Evolutionary conservation across 2,329 filamentous ascomycete genomes (phyloP), one percentile per base, ranked within the genome.

Genomic region (Colletotrichum tabaci): DNA sequence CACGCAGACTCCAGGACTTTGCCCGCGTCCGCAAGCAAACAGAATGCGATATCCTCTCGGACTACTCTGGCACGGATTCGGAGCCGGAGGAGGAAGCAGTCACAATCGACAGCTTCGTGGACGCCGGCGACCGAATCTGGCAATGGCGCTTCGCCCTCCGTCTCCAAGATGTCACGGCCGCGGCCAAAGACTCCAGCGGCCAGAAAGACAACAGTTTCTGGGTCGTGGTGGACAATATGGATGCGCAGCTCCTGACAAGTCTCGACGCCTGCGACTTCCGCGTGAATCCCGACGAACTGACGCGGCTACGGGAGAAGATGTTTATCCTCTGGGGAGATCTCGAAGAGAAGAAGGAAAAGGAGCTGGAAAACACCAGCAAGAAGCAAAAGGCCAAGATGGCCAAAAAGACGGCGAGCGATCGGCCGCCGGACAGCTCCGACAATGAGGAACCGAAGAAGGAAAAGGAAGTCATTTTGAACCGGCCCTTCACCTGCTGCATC

Each of bases 291-390:
- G 62, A 79, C 0, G 77, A 82, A 1, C 82, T 96, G 1, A 78
- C 76, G 3, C 73, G 79, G 8, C 82, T 98, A 5, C 88, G 89
- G 61, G 89, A 97, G 75, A 91, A 88, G 75, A 84, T 98, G 66
- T 96, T 92, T 78, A 83, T 90, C 46, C 85, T 98, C 1, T 98
- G 96, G 95, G 96, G 96, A 1, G 89, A 98, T 72, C 84, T 98
- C 1, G 91, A 95, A 77, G 94, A 97, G 78, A 80, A 84, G 58
- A 94, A 93, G 78, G 76, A 77, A 2, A 79, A 75, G n/a, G 76
- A 79, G 2, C 74, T 80, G 69, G 80, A 78, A 74, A 78, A 72
- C 67, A 71, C 75, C 49, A 77, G 76, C 58, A 77, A 73, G 21
- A 76, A 75, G 63, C 76, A 75, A 58, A 47, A 65, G 15, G 49